These are phyloP conservation scores for Pyracantha coccinea DNA, from an alignment of 331 rosid species.

Conservation along the genomic window DNA sequence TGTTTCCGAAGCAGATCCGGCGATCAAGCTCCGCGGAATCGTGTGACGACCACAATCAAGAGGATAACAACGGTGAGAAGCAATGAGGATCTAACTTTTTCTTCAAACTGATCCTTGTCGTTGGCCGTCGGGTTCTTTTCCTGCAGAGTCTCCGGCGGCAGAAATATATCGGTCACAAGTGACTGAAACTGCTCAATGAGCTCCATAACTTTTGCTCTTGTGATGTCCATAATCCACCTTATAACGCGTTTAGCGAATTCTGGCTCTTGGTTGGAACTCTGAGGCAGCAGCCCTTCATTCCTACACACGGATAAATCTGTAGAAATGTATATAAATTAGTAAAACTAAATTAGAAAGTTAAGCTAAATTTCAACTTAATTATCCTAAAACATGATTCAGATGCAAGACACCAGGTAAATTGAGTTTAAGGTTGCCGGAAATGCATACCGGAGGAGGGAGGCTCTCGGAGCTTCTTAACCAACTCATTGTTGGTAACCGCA, in stretches of 20 bases:
- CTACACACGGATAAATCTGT: neutral
- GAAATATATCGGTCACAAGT: slow-evolving; percentile 38
- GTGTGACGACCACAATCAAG: too few relatives aligned
- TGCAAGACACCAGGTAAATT: too few relatives aligned
- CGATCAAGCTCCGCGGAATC: too few relatives aligned
- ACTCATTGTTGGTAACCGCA: slow-evolving; percentile 44
- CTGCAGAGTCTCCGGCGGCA: slow-evolving; percentile 11
- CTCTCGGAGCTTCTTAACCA: slow-evolving; percentile 29
- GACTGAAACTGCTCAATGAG: slow-evolving; percentile 41
- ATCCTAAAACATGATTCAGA: too few relatives aligned
- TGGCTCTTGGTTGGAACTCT: slow-evolving; percentile 14
- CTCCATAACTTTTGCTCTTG: slow-evolving; percentile 37
- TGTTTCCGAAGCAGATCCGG: too few relatives aligned
- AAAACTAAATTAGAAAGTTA: too few relatives aligned
- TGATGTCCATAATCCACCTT: slow-evolving; percentile 37
- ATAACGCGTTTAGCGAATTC: slow-evolving; percentile 24
- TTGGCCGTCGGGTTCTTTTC: neutral
- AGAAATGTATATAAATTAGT: too few relatives aligned
- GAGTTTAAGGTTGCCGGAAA: neutral
- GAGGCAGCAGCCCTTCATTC: slow-evolving; percentile 29
- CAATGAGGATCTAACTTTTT: slow-evolving; percentile 44
- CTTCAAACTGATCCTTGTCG: slow-evolving; percentile 15
- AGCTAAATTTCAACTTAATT: too few relatives aligned
- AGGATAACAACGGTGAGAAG: slow-evolving; percentile 42
- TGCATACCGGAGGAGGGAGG: slow-evolving; percentile 42